A percentile compares a stretch with the other conserved stretches of the same genome.
Evolutionary conservation across 2,329 filamentous ascomycete species (phyloP).

Genomic region (Teratosphaeria pseudoeucalypti): DNA sequence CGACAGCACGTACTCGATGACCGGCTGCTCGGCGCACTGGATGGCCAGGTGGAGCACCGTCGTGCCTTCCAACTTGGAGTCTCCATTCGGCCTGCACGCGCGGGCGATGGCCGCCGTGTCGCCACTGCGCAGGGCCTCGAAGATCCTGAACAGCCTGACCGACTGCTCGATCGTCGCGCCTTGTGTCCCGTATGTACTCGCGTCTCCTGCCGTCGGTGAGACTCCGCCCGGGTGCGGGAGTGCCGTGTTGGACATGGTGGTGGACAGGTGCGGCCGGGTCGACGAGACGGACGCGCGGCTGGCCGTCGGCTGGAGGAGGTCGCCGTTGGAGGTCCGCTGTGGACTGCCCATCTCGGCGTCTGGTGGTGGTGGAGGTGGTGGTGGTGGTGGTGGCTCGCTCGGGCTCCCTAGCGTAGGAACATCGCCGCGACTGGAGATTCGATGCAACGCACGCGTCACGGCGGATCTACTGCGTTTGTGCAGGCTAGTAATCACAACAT

Average conservation of each 20-base stretch:
- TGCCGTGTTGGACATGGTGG: constrained; percentile 24
- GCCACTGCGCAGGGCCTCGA: constrained; percentile 81
- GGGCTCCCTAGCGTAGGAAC: constrained; percentile 22
- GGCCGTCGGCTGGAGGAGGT: constrained; percentile 16
- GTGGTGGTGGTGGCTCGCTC: constrained; percentile 2
- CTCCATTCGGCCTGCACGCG: constrained; percentile 51
- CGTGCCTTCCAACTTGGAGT: constrained; percentile 59
- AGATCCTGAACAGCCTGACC: constrained; percentile 85
- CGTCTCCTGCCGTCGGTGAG: constrained; percentile 4
- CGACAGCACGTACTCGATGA: constrained; percentile 90
- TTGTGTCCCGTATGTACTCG: constrained; percentile 20
- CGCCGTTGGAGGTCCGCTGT: constrained; percentile 12
- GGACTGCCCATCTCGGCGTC: constrained; percentile 11
- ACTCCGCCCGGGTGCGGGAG: constrained; percentile 8
- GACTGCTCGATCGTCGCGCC: constrained; percentile 68
- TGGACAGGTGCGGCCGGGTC: constrained; percentile 24
- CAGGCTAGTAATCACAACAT: constrained; percentile 1
- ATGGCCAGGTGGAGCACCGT: constrained; percentile 84
- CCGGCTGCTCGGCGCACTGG: constrained; percentile 84
- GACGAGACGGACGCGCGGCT: constrained; percentile 14
- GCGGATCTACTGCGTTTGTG: constrained; percentile 41
- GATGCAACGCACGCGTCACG: constrained; percentile 44
- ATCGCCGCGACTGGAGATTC: constrained; percentile 39
- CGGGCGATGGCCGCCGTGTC: constrained; percentile 85
- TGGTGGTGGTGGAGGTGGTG: constrained; percentile 6